Base-by-base conservation (phyloP, 1,139 yeast genomes). In the Diutina siamensis region DNA sequence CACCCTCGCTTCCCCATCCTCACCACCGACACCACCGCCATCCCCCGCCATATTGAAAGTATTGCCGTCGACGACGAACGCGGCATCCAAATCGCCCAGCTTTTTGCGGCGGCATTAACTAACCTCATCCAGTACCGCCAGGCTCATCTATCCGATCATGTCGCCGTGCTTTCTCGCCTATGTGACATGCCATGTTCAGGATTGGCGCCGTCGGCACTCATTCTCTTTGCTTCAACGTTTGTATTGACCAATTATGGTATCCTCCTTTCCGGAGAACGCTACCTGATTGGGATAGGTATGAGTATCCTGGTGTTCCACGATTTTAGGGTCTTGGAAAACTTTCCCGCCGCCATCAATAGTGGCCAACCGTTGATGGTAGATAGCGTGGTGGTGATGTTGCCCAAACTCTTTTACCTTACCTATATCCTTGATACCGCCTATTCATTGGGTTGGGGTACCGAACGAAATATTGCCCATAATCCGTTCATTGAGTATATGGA, bases 271-370 rank as follows among this genome's bases (percentile, higher is more conserved):
- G 85, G 85, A 1, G 78, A 73, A 49, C 68, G 69, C 40, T 78
- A 75, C 55, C 70, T 80, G 1, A 60, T 75, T 45, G 80, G 81
- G 0, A 62, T 80, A 36, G 69, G 80, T 1, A 61, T 74, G 50
- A 64, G 83, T 1, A 67, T 72, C 12, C 65, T 81, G 1, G 67
- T 79, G 10, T 75, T 81, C 55, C 76, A 77, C 57, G 87, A 80
- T 53, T 73, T 76, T 57, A 72, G 71, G 50, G 63, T 80, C 3
- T 62, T 68, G 55, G 75, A 72, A 51, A 63, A 57, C 33, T 27
- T 21, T 41, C 15, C 54, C 52, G 20, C 15, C 33, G 36, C 27
- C 20, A 17, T 18, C 13, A 31, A 60, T 62, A 47, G 56, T 54
- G 46, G 76, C 71, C 50, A 64, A 65, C 47, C 62, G 67, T 46